Conservation (phyloP, 352 stramenopile species). For the Phytopythium chamaehyphon region DNA sequence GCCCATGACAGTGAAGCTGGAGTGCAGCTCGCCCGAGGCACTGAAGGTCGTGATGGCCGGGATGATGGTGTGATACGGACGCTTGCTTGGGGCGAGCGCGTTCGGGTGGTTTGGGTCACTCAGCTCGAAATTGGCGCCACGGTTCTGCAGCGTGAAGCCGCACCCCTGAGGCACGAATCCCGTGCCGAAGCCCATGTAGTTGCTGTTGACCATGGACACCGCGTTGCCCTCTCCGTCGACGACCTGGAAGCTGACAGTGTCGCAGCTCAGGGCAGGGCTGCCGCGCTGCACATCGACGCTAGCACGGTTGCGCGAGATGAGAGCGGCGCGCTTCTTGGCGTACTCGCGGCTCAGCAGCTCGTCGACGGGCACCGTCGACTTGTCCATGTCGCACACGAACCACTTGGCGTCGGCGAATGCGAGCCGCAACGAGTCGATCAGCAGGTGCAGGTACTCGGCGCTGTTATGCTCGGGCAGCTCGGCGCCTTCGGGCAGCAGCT, state of each 20-base stretch:
- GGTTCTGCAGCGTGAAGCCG: conserved; percentile 97
- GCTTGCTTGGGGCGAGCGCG: conserved; percentile 85
- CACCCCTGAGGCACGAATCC: conserved; percentile 91
- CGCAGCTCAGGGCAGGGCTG: conserved; percentile 62
- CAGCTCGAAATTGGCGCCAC: conserved; percentile 93
- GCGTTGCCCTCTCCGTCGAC: conserved; percentile 94
- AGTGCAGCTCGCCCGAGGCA: conserved; percentile 86
- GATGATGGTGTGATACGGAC: conserved; percentile 99
- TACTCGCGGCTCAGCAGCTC: conserved; percentile 82
- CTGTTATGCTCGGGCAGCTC: conserved; percentile 36
- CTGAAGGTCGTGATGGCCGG: conserved; percentile 90
- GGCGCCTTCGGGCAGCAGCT: conserved; percentile 39
- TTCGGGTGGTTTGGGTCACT: conserved; percentile 89
- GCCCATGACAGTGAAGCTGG: conserved; percentile 89
- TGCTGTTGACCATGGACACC: conserved; percentile 98
- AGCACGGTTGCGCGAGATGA: conserved; percentile 39
- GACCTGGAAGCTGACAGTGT: conserved; percentile 96
- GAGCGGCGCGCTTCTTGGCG: conserved; percentile 40
- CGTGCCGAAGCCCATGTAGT: conserved; percentile 97
- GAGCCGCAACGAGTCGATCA: conserved; percentile 92
- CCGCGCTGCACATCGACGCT: conserved; percentile 53
- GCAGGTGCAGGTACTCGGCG: conserved; percentile 81
- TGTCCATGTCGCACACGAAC: conserved; percentile 81
- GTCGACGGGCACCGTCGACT: conserved; percentile 40
- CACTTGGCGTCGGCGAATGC: conserved; percentile 92